Evolutionary conservation across 1,139 yeast species (phyloP), one percentile per base, ranked within the genome.

Genomic region (Saccharomycopsis hybrid): DNA sequence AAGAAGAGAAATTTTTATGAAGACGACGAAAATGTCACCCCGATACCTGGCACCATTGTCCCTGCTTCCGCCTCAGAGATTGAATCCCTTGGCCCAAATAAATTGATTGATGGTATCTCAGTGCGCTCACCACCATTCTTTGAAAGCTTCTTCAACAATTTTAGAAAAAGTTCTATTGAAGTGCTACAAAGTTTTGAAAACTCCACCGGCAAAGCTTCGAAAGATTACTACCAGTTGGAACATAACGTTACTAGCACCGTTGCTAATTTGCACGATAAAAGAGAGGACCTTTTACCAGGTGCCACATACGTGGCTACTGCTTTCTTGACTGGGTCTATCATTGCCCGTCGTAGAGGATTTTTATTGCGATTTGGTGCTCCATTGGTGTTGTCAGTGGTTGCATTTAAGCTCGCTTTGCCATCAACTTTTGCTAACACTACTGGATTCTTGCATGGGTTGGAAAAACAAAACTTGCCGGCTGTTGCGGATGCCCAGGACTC

Each of bases 391-490:
- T 96, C 95, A 13, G 58, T 78, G 24, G 76, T 74, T 9, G 82
- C 95, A 1, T 87, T 89, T 68, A 77, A 73, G 54, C 77, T 80
- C 65, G 82, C 85, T 57, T 73, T 90, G 59, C 98, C 98, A 29
- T 68, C 74, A 43, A 89, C 98, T 0, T 87, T 78, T 60, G 63
- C 64, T 41, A 88, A 86, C 63, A 80, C 90, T 7, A 69, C 76
- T 27, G 67, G 69, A 8, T 78, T 84, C 57, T 66, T 78, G 2
- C 83, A 90, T 80, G 72, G 71, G 49, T 72, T 80, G 57, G 96
- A 92, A 66, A 71, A 80, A 62, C 66, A 73, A 52, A 71, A 74
- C 43, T 69, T 84, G 50, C 95, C 96, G 2, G 72, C 70, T 41
- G 65, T 88, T 43, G 89, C 94, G 5, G 68, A 76, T 47, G 78